Evolutionary conservation across 2,329 filamentous ascomycete genomes (phyloP).

Genomic region (Calonectria crousiana): DNA sequence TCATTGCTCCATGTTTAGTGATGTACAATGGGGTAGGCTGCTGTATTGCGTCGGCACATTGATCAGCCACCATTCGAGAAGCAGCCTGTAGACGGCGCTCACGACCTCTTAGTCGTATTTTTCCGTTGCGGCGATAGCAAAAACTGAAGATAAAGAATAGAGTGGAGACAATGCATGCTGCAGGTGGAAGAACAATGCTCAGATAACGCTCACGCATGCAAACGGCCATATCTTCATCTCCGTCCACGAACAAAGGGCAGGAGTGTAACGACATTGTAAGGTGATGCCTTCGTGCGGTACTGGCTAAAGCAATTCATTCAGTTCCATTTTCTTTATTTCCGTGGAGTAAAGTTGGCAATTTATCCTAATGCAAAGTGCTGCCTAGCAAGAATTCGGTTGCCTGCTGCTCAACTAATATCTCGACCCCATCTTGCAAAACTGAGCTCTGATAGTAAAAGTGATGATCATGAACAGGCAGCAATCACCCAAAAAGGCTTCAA

Average conservation of each 20-base stretch:
- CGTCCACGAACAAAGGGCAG: not conserved
- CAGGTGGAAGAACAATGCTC: not conserved
- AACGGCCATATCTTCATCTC: not conserved
- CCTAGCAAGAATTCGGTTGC: not conserved
- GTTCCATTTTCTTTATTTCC: not conserved
- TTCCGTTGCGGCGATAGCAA: not conserved
- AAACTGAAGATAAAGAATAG: not conserved
- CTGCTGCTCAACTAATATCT: not conserved
- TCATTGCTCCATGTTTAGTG: not conserved
- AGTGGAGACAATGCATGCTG: not conserved
- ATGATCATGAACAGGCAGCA: not conserved
- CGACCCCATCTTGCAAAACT: not conserved
- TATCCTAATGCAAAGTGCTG: not conserved
- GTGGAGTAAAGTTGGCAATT: not conserved
- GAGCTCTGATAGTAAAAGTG: not conserved
- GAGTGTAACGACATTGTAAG: not conserved
- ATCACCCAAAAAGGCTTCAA: not conserved
- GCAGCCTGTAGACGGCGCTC: not conserved
- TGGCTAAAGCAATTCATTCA: too few species aligned
- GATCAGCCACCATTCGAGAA: not conserved
- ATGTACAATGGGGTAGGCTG: not conserved
- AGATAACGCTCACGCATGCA: not conserved
- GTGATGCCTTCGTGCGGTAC: not conserved
- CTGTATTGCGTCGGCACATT: not conserved
- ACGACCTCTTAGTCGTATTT: not conserved